A percentile compares a stretch with the other conserved stretches of the same genome.
These are phyloP conservation scores for Cenchrus fungigraminus DNA, from an alignment of 176 grass and related monocot genomes.

Conservation along the genomic window DNA sequence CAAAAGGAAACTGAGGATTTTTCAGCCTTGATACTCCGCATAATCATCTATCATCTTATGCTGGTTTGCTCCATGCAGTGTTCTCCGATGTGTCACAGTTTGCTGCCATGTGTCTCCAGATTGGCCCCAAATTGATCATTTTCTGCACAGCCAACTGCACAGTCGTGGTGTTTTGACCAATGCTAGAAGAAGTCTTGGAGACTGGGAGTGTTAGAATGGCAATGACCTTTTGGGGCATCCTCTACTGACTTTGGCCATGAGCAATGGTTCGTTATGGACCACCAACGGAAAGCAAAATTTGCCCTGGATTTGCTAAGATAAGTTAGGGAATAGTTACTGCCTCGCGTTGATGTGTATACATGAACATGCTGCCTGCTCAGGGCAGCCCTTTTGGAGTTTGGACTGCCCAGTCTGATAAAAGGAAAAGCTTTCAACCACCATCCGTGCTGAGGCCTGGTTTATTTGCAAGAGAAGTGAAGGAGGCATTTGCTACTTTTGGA, in stretches of 20 bases:
- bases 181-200: neutral
- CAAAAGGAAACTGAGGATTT: neutral
- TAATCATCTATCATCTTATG: neutral
- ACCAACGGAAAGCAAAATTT: neutral
- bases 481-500: no score
- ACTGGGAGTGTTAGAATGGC: neutral
- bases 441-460: no score
- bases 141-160: neutral
- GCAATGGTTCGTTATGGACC: neutral
- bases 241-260: neutral
- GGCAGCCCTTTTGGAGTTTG: no score
- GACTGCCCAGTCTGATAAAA: no score
- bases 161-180: neutral
- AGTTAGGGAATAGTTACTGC: neutral
- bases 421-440: no score
- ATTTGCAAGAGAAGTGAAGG: no score
- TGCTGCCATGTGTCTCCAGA: neutral
- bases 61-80: conserved; percentile 3
- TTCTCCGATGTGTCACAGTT: neutral
- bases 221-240: neutral
- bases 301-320: no score
- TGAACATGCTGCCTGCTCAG: no score
- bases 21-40: neutral
- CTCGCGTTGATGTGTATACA: no score
- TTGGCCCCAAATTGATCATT: neutral